Percentiles rank a stretch among this genome's conserved stretches.
Evolutionary conservation across 306 rosid genomes (phyloP).

Genomic region (Abrus pulchellus): DNA sequence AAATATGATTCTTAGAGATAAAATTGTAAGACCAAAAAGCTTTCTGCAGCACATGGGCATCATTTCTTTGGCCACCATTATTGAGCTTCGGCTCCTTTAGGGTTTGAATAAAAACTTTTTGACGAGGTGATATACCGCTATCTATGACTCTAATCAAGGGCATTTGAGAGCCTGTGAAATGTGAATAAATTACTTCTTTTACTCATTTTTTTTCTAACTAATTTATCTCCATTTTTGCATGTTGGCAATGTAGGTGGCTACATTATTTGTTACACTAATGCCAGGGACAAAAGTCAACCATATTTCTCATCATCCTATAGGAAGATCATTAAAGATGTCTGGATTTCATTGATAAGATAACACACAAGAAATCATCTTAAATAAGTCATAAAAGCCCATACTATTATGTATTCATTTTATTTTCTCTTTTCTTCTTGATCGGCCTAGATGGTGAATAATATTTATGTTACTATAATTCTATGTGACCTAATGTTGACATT

Average conservation of each 20-base stretch:
- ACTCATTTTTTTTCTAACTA: background rate
- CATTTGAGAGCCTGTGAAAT: background rate
- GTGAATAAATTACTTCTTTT: constrained; percentile 29
- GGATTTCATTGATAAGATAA: constrained; percentile 10
- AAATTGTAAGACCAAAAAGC: background rate
- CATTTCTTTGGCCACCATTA: constrained; percentile 38
- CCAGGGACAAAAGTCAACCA: constrained; percentile 29
- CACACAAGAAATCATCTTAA: constrained; percentile 2
- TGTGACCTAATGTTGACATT: background rate
- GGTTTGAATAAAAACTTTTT: constrained; percentile 36
- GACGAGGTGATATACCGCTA: constrained; percentile 32
- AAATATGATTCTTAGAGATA: constrained; percentile 6
- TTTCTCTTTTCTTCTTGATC: background rate
- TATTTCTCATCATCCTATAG: constrained; percentile 37
- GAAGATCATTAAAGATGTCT: constrained; percentile 47
- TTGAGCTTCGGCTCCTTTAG: constrained; percentile 38
- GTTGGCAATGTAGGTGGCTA: constrained; percentile 40
- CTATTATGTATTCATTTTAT: constrained; percentile 4
- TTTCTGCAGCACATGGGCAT: constrained; percentile 44
- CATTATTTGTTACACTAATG: constrained; percentile 45
- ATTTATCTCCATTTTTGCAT: constrained; percentile 8
- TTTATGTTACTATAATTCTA: background rate
- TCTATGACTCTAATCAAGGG: constrained; percentile 32
- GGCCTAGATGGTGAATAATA: background rate
- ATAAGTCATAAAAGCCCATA: background rate